Conservation (phyloP, 306 rosid species). For the Inga laurina region DNA sequence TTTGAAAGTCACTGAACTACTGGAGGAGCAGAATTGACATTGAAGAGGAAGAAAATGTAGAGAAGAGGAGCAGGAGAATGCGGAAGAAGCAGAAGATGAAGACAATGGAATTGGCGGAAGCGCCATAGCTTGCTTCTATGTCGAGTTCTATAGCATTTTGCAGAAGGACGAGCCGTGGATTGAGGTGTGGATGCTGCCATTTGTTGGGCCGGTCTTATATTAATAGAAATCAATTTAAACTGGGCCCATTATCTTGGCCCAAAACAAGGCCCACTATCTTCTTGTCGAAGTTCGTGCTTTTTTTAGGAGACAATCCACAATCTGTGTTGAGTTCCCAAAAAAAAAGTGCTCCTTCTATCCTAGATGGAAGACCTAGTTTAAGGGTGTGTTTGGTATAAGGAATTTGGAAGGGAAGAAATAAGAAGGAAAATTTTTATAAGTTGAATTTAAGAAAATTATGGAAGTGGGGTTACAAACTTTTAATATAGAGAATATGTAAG, state of each 20-base stretch:
- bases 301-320: too few species aligned
- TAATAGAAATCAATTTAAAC: too few species aligned
- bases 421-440: too few species aligned
- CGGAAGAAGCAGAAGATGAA: conserved; percentile 23
- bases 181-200: neutral
- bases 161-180: neutral
- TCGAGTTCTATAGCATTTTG: neutral
- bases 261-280: neutral
- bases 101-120: conserved; percentile 46
- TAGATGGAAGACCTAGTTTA: too few species aligned
- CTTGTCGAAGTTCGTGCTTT: too few species aligned
- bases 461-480: too few species aligned
- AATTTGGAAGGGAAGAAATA: too few species aligned
- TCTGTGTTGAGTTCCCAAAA: too few species aligned
- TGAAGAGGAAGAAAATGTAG: conserved; percentile 43
- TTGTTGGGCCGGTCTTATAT: neutral
- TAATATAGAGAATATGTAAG: too few species aligned
- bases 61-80: conserved; percentile 39
- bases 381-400: too few species aligned
- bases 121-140: conserved; percentile 54
- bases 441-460: too few species aligned
- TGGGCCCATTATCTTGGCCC: neutral
- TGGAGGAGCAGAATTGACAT: conserved; percentile 5
- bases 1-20: conserved; percentile 25
- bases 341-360: too few species aligned